Percentiles rank a stretch among this genome's conserved stretches.
Conservation (phyloP, 2,329 filamentous ascomycete genomes). For the Ascosphaera acerosa region DNA sequence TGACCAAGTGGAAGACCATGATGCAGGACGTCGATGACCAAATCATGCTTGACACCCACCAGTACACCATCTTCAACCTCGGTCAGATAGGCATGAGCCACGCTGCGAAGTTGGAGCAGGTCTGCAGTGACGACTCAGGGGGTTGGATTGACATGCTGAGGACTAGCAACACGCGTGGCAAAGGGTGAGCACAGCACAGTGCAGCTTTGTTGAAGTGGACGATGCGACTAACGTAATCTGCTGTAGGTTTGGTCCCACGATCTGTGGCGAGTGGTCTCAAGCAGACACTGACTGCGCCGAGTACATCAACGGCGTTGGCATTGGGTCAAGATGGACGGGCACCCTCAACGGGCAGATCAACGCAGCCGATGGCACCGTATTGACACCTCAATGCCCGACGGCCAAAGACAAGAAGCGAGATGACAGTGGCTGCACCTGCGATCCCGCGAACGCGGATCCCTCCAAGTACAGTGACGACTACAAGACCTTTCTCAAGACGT, state of each 20-base stretch:
- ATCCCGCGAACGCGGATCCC: slow-evolving; percentile 47
- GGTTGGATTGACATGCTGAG: slow-evolving; percentile 55
- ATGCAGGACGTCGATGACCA: slow-evolving; percentile 40
- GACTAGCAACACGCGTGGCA: slow-evolving; percentile 42
- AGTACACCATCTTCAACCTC: slow-evolving; percentile 94
- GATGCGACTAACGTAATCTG: too few species aligned
- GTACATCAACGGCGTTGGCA: slow-evolving; percentile 70
- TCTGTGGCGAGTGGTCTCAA: slow-evolving; percentile 94
- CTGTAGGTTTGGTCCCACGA: slow-evolving; percentile 54
- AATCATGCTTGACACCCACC: slow-evolving; percentile 83
- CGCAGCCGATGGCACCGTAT: slow-evolving; percentile 25
- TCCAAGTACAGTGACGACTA: slow-evolving; percentile 43
- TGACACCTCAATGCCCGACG: slow-evolving; percentile 49
- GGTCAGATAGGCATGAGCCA: slow-evolving; percentile 65
- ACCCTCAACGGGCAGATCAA: slow-evolving; percentile 39
- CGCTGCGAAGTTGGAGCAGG: slow-evolving; percentile 60
- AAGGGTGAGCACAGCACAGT: slow-evolving; percentile 27
- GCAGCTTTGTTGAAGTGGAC: neutral
- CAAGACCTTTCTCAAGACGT: slow-evolving; percentile 65
- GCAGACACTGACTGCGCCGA: slow-evolving; percentile 84
- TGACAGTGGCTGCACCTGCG: slow-evolving; percentile 38
- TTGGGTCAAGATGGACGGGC: slow-evolving; percentile 78
- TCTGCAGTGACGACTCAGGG: slow-evolving; percentile 35
- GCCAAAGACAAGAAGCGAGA: slow-evolving; percentile 18
- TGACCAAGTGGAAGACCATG: slow-evolving; percentile 71